These are phyloP conservation scores for Ilex aquifolium DNA, from an alignment of 257 asterid species.

Conservation along the genomic window DNA sequence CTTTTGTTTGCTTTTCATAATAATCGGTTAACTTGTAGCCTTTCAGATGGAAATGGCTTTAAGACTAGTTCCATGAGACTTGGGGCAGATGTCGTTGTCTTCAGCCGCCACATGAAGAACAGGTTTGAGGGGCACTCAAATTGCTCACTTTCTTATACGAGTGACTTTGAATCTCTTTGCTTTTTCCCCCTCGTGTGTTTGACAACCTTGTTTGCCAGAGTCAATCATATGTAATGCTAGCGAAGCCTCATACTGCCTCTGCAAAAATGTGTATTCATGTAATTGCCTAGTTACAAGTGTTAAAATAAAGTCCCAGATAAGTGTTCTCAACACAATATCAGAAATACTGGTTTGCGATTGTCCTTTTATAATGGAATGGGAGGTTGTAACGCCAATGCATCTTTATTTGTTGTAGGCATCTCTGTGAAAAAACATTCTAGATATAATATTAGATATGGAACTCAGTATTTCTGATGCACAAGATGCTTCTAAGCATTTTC, in stretches of 20 bases:
- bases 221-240: background rate
- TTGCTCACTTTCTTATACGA: background rate
- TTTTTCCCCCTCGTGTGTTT: background rate
- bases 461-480: no score
- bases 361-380: no score
- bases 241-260: background rate
- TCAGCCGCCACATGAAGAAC: conserved; percentile 55
- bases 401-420: no score
- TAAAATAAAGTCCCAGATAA: no score
- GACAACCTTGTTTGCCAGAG: background rate
- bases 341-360: no score
- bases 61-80: conserved; percentile 98
- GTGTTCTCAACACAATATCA: no score
- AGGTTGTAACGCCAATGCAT: no score
- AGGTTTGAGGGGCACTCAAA: conserved; percentile 30
- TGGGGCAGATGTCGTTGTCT: conserved; percentile 85
- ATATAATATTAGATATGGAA: no score
- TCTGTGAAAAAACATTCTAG: no score
- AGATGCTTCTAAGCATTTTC: no score
- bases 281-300: no score
- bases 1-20: conserved; percentile 8
- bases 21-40: conserved; percentile 21
- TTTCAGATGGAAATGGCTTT: conserved; percentile 96
- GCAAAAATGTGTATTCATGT: background rate
- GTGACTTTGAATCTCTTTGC: background rate